Base-by-base conservation (phyloP, 1,284 basidiomycete species). In the Cryptococcus deneoformans region DNA sequence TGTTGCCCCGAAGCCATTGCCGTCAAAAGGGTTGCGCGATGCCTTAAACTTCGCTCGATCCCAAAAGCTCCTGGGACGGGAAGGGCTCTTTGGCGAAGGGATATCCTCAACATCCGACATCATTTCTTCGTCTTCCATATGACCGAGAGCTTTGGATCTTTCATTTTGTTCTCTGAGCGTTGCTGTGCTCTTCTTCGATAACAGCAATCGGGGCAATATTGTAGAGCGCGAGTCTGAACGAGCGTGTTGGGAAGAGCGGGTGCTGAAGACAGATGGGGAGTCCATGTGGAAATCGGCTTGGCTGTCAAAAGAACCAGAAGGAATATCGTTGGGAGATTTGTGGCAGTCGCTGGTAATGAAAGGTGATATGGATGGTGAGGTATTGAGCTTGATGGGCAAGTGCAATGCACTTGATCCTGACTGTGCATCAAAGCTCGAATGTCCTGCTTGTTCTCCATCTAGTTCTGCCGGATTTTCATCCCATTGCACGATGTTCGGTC, bases 401-500 rank as follows among this genome's bases (percentile, higher is more conserved):
- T 29, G 29, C 29, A 29, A 29, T 29, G 29, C 29, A 29, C 29
- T 29, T 29, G 29, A 29, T 29, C 29, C 29, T 29, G 29, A 29
- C 29, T 5, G 16, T 42, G 16, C 40, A 42, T 42, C 46, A 9
- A 10, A 12, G 7, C 54, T 53, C 43, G 37, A 24, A 9, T 53
- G 49, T 29, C 44, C 47, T 1, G 62, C 62, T 16, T 67, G 65
- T 10, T 57, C 61, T 9, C 63, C 53, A 24, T 54, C 57, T 8
- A 58, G 36, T 2, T 43, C 50, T 6, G 50, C 43, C 8, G 43
- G 38, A 3, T 60, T 60, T 37, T 67, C 65, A 9, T 61, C 61
- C 70, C 73, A 73, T 43, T 69, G 56, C 2, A 69, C 60, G 34
- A 68, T 61, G 6, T 58, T 55, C 0, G 67, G 65, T 34, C 65